A percentile compares a stretch with the other conserved stretches of the same genome.
Evolutionary conservation across 805 yeast genomes (phyloP).

Genomic region (Jamesozyma lodderae): DNA sequence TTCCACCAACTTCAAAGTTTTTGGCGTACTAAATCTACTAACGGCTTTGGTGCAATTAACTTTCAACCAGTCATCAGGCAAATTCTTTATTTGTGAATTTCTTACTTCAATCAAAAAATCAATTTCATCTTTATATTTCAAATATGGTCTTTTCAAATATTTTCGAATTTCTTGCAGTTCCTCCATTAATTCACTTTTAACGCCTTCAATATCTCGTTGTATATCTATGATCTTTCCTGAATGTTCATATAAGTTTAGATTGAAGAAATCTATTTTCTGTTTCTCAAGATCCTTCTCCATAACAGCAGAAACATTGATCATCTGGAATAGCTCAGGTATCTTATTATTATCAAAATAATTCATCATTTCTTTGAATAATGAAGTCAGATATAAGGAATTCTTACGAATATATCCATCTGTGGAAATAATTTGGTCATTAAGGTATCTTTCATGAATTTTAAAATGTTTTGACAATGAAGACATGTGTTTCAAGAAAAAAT

Average conservation of each 20-base stretch:
- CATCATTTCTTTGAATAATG: slow-evolving; percentile 34
- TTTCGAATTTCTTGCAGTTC: slow-evolving; percentile 44
- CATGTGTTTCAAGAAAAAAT: slow-evolving; percentile 41
- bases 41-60: slow-evolving; percentile 60
- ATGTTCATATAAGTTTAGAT: slow-evolving; percentile 29
- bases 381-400: slow-evolving; percentile 31
- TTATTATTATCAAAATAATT: slow-evolving; percentile 26
- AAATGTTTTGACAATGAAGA: slow-evolving; percentile 31
- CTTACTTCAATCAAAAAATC: slow-evolving; percentile 73
- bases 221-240: slow-evolving; percentile 35
- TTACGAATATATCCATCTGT: slow-evolving; percentile 10
- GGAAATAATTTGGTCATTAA: slow-evolving; percentile 20
- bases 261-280: slow-evolving; percentile 38
- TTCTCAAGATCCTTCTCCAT: slow-evolving; percentile 40
- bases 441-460: slow-evolving; percentile 21
- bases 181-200: slow-evolving; percentile 40
- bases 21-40: slow-evolving; percentile 65
- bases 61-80: slow-evolving; percentile 74
- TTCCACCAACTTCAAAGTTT: slow-evolving; percentile 41
- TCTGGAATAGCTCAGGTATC: slow-evolving; percentile 32
- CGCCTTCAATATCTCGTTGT: slow-evolving; percentile 32
- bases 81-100: slow-evolving; percentile 41
- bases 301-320: slow-evolving; percentile 48
- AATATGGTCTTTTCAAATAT: slow-evolving; percentile 45
- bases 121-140: slow-evolving; percentile 52